Evolutionary conservation across 164 flowering plant genomes (phyloP), one percentile per base, ranked within the genome.

Genomic region (Magnolia sinica): DNA sequence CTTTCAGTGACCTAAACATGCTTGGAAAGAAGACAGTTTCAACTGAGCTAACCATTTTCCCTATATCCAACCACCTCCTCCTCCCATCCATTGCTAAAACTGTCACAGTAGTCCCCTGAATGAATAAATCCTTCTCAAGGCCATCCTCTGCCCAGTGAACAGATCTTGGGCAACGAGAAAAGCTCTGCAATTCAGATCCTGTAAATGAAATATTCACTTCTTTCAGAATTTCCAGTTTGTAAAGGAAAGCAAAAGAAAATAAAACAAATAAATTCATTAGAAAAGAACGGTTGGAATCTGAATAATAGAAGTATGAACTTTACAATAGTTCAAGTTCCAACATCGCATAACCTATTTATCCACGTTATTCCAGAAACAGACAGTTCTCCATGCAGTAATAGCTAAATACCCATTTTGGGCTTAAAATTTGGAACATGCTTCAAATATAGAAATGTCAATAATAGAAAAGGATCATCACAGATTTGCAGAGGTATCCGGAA

Each of bases 31-130:
- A 73, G 20, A 37, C 20, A 71, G 59, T 13, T 13, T 52, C 67
- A 74, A 37, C 64, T 50, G 52, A 50, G 82, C 95, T 86, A 27
- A 96, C 99, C 95, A 91, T 87, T 83, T 89, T 91, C 75, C 84
- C 83, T 74, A 94, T 91, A 86, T 96, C 99, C 85, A 96, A 75
- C 99, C 99, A 96, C 66, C 99, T 89, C 80, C 98, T 91, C 78
- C 91, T 88, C 78, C 99, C 99, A 88, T 96, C 99, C 98, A 94
- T 94, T 24, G 99, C 97, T 82, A 96, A 82, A 83, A 96, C 88
- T 80, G 99, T 88, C 59, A 94, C 89, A 51, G 89, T 87, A 29
- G 83, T 81, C 31, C 89, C 84, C 80, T 90, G 84, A 76, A 96
- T 96, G 80, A 91, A 89, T 14, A 96, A 84, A 80, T 96, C 99